Evolutionary conservation across 1,139 yeast genomes (phyloP), one percentile per base, ranked within the genome.

Genomic region (Suhomyces panamericanus): DNA sequence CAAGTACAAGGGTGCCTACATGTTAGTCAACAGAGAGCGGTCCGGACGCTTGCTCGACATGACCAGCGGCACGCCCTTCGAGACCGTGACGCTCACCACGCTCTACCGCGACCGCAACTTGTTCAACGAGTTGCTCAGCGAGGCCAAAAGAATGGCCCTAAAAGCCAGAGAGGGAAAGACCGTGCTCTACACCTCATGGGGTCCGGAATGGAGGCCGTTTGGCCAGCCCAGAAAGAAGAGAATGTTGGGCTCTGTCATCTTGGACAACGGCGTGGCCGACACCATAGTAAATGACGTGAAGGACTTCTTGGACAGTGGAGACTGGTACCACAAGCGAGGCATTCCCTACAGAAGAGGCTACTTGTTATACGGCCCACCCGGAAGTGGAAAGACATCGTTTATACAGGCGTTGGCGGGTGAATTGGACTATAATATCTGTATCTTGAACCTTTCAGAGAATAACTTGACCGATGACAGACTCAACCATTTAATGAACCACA

Each of bases 131-230:
- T 70, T 93, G 52, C 72, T 93, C 45, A 77, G 75, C 11, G 99
- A 93, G 57, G 98, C 99, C 7, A 90, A 91, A 56, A 68, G 74
- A 37, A 66, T 88, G 69, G 98, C 98, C 0, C 74, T 90, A 62
- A 83, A 81, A 59, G 79, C 86, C 32, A 85, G 87, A 49, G 96
- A 90, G 59, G 99, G 99, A 10, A 91, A 90, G 59, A 93, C 99
- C 0, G 99, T 93, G 9, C 72, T 93, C 6, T 93, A 80, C 65
- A 89, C 96, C 2, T 87, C 96, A 2, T 91, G 95, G 87, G 99
- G 98, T 1, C 96, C 96, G 12, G 99, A 93, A 60, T 93, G 99
- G 99, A 76, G 99, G 56, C 96, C 96, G 3, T 93, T 93, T 70
- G 99, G 99, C 2, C 95, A 87, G 60, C 98, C 99, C 1, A 77